Base-by-base conservation (phyloP, 148 eudicot species). In the Oxyria digyna region DNA sequence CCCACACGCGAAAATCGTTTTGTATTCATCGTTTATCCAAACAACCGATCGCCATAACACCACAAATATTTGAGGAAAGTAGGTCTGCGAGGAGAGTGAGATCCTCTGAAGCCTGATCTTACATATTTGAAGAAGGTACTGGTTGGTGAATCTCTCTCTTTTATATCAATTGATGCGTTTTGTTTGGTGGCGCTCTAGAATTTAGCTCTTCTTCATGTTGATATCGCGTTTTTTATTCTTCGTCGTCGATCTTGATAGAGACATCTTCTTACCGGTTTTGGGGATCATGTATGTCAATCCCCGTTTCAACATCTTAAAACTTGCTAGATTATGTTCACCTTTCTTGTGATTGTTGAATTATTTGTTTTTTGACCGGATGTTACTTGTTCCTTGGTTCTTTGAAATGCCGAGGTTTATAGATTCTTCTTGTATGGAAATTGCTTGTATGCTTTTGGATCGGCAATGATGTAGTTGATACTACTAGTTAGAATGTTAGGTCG, bases 81-180 rank as follows among this genome's bases (percentile, higher is more conserved):
- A 57, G 33, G 64, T 27, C 37, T 26, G 37, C 64, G 35, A 57
- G 64, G 64, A 57, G 64, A 29, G 35, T 26, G 64, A 57, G 64
- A 54, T 14, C 32, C 26, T 54, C 5, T 8, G 26, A 24, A 57
- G 35, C 35, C 64, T 57, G 37, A 8, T 57, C 64, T 55, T 26
- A 27, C 32, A 3, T 26, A n/a, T 26, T 14, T 57, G 64, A 57
- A 57, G 35, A 14, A 27, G 64, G 18, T 27, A 57, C 64, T 57
- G 37, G n/a, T 57, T 26, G 64, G 64, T 14, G 13, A 57, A 57
- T 52, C 62, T 52, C 64, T 14, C 64, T 57, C 5, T 8, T 29
- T 12, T 57, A 3, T 24, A 52, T 52, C 62, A 54, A 54, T 54
- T 24, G 62, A 54, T 10, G 10, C 64, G 3, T 27, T 57, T 57